These are phyloP conservation scores for Microbotryum scabiosae DNA, from an alignment of 1,284 basidiomycete species.

Conservation along the genomic window DNA sequence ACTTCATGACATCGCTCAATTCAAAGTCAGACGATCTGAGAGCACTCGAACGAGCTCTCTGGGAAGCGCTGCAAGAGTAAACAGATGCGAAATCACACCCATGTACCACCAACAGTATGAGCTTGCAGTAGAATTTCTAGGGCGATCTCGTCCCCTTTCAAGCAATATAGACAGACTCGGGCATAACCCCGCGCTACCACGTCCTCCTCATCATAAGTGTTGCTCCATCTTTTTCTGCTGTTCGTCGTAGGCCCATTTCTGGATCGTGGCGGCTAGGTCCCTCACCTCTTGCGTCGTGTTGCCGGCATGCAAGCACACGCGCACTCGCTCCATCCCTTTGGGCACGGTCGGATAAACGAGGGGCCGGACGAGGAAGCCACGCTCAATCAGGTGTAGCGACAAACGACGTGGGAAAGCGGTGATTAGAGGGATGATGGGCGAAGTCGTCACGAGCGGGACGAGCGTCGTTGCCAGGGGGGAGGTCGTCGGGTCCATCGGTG, in stretches of 20 bases:
- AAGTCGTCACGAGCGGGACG: slow-evolving; percentile 29
- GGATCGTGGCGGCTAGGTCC: too few species aligned
- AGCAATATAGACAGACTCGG: too few species aligned
- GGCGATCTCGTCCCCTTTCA: too few species aligned
- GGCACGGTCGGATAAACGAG: slow-evolving; percentile 69
- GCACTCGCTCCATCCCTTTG: slow-evolving; percentile 67
- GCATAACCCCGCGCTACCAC: too few species aligned
- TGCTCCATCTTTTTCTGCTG: too few species aligned
- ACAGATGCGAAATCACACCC: background rate
- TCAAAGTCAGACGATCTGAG: slow-evolving; percentile 44
- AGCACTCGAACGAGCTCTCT: slow-evolving; percentile 31
- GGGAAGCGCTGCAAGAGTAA: slow-evolving; percentile 7
- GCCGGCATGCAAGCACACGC: slow-evolving; percentile 71
- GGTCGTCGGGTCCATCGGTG: background rate
- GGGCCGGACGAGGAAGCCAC: slow-evolving; percentile 62
- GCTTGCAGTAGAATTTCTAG: background rate
- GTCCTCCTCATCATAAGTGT: too few species aligned
- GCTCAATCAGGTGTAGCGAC: slow-evolving; percentile 54
- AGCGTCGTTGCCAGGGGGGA: background rate
- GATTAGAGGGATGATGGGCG: slow-evolving; percentile 77
- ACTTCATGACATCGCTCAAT: slow-evolving; percentile 89
- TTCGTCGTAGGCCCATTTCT: too few species aligned
- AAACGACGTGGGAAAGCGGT: slow-evolving; percentile 64
- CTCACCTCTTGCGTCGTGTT: slow-evolving; percentile 57
- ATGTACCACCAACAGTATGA: background rate